Conservation (phyloP, 805 yeast genomes). For the Torulaspora delbrueckii region DNA sequence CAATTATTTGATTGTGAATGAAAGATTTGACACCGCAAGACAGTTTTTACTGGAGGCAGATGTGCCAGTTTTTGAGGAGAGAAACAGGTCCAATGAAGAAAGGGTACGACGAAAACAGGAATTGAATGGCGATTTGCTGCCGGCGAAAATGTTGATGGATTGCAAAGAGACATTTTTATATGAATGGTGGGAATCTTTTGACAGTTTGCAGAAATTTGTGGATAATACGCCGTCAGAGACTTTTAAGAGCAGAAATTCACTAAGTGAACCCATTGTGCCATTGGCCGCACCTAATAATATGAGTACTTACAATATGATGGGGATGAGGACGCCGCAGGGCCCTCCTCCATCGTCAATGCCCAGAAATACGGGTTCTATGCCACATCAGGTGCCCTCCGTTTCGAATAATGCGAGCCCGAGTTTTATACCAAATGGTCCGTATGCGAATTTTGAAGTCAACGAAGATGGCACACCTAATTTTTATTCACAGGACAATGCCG, state of each 20-base stretch:
- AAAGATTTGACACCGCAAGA: slow-evolving; percentile 47
- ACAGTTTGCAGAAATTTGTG: slow-evolving; percentile 46
- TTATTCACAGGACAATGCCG: neutral
- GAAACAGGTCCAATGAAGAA: neutral
- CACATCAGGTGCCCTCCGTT: neutral
- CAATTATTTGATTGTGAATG: slow-evolving; percentile 45
- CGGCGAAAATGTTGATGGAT: slow-evolving; percentile 40
- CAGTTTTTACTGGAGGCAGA: slow-evolving; percentile 44
- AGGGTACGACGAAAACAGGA: slow-evolving; percentile 13
- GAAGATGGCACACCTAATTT: neutral
- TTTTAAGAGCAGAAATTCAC: slow-evolving; percentile 16
- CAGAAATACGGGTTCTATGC: neutral
- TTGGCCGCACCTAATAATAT: slow-evolving; percentile 17
- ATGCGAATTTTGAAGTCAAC: neutral
- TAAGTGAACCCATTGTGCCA: slow-evolving; percentile 17
- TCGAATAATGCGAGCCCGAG: neutral
- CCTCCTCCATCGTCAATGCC: neutral
- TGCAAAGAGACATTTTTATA: slow-evolving; percentile 45
- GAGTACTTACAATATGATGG: neutral
- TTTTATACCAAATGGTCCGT: neutral
- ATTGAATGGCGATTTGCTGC: slow-evolving; percentile 20
- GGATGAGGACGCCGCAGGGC: neutral
- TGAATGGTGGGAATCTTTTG: slow-evolving; percentile 55
- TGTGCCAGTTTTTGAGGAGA: slow-evolving; percentile 34
- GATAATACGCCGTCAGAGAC: slow-evolving; percentile 32